Conservation (phyloP, 2,329 filamentous ascomycete genomes). For the Pseudogymnoascus destructans region DNA sequence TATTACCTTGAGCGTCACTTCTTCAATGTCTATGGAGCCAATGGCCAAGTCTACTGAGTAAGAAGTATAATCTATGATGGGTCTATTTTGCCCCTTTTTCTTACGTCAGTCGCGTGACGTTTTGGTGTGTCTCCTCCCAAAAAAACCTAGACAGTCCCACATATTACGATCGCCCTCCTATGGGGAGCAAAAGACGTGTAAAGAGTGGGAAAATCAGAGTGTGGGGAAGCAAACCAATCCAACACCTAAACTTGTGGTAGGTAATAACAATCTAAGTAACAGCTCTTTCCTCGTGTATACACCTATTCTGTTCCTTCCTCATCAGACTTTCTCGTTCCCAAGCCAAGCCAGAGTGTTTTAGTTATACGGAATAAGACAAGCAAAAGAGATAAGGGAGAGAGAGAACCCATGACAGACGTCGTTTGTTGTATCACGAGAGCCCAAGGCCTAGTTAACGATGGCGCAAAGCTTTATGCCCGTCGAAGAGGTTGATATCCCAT, state of each 20-base stretch:
- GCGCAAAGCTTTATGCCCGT: constrained; percentile 2
- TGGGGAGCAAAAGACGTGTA: constrained; percentile 1
- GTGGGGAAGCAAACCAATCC: constrained; percentile 8
- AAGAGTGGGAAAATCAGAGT: constrained; percentile 1
- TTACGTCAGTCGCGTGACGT: constrained; percentile 6
- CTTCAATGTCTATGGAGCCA: neutral
- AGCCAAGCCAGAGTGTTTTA: neutral
- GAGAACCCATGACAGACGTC: neutral
- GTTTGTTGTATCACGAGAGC: constrained; percentile 1
- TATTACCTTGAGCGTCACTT: neutral
- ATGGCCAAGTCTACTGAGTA: neutral
- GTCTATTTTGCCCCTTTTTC: constrained; percentile 6
- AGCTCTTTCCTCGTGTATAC: neutral
- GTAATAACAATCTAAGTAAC: neutral
- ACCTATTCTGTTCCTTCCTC: neutral
- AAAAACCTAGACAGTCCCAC: constrained; percentile 2
- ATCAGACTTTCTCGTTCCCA: neutral
- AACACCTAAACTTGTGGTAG: neutral
- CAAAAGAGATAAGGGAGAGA: neutral
- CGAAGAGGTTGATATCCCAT: neutral
- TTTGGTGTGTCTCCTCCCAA: neutral
- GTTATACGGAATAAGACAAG: neutral
- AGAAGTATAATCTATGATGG: constrained; percentile 1
- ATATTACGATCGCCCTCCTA: constrained; percentile 3
- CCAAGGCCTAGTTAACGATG: constrained; percentile 7